These are phyloP conservation scores for Dichomitus squalens DNA, from an alignment of 1,284 basidiomycete species.

Conservation along the genomic window DNA sequence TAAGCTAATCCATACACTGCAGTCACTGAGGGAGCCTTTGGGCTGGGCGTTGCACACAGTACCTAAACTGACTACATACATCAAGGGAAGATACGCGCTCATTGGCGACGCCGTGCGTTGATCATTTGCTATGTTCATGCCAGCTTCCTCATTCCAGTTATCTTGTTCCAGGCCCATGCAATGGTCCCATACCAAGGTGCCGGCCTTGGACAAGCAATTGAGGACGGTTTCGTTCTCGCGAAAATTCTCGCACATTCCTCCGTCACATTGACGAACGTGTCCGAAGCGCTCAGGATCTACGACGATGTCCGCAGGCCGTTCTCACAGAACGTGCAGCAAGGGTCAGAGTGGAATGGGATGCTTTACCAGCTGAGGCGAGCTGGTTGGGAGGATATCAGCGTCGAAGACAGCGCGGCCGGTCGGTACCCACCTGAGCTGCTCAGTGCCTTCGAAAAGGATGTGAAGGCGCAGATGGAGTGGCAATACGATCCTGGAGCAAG, in stretches of 20 bases:
- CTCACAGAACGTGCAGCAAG: conserved; percentile 12
- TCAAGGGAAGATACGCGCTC: conserved; percentile 27
- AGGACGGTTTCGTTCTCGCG: conserved; percentile 23
- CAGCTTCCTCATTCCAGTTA: no score
- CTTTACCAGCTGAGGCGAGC: not conserved
- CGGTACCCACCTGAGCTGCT: conserved; percentile 3
- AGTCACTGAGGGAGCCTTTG: not conserved
- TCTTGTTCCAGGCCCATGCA: conserved; percentile 12
- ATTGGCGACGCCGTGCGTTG: conserved; percentile 34
- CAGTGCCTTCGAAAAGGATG: not conserved
- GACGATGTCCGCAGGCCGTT: conserved; percentile 13
- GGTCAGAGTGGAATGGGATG: conserved; percentile 3
- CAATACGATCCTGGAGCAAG: not conserved
- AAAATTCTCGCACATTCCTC: conserved; percentile 1
- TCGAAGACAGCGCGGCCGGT: conserved; percentile 7
- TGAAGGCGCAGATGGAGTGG: not conserved
- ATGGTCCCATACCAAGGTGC: conserved; percentile 40
- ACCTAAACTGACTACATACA: conserved; percentile 27
- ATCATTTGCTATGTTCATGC: no score
- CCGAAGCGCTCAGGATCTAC: conserved; percentile 10
- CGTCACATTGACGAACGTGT: not conserved
- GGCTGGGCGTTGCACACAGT: conserved; percentile 31
- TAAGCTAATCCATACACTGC: not conserved
- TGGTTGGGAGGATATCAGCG: not conserved
- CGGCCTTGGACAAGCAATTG: conserved; percentile 43